Conservation (phyloP, 169 alveolate species). For the Eimeria maxima region DNA sequence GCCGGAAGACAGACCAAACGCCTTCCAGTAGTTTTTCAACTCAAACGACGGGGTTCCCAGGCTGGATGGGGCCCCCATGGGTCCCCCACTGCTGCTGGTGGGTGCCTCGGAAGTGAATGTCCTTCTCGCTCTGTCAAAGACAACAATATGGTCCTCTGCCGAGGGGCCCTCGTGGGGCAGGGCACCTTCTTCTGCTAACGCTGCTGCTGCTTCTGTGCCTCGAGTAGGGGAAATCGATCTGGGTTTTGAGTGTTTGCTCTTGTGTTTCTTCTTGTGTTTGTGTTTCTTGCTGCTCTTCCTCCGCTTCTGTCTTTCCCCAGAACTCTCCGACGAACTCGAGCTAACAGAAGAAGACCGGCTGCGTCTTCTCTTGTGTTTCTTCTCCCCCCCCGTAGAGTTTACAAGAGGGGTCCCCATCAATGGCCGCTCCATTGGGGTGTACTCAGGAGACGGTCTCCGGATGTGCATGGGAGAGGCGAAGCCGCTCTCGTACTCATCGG, state of each 20-base stretch:
- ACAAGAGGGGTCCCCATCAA: background rate
- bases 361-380: background rate
- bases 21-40: conserved; percentile 44
- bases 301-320: background rate
- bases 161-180: background rate
- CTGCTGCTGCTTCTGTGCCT: background rate
- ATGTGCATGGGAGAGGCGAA: background rate
- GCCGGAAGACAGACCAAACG: conserved; percentile 68
- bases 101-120: conserved; percentile 25
- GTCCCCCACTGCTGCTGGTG: background rate
- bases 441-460: conserved; percentile 34
- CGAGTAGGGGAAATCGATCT: background rate
- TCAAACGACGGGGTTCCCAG: background rate
- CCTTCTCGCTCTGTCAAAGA: conserved; percentile 10
- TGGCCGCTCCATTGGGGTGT: conserved; percentile 28
- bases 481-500: background rate
- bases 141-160: conserved; percentile 10
- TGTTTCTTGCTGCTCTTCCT: background rate
- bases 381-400: background rate
- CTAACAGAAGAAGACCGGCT: conserved; percentile 9
- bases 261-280: background rate
- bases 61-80: conserved; percentile 44
- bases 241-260: background rate
- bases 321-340: background rate
- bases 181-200: background rate